Base-by-base conservation (phyloP, 1,139 yeast species). In the Saccharomycopsis hybrid region DNA sequence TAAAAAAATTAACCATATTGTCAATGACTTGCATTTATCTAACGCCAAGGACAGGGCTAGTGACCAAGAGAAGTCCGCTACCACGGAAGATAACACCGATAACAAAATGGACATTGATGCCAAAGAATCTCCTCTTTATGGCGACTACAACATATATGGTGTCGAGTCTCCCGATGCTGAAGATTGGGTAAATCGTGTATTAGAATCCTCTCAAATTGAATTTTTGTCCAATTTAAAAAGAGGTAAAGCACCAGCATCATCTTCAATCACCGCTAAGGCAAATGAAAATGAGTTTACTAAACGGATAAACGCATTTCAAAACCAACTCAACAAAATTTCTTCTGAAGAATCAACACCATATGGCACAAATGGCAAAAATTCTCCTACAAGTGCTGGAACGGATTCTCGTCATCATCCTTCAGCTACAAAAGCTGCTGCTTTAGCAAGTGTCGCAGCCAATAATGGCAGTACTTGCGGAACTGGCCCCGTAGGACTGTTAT, bases 71-170 rank as follows among this genome's bases (percentile, higher is more conserved):
- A 27, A 25, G 9, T 18, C 18, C 18, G 18, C 18, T 18, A 31
- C 35, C 7, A 31, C 35, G 11, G 35, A 31, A 31, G 11, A 31
- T 11, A 11, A 31, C 11, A 11, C 35, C 11, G 35, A 7, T 31
- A 11, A 31, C 35, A 31, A 38, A 13, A 45, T 45, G 52, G 43
- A 49, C 18, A 25, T 45, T 31, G 50, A 43, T 28, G 24, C 46
- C 9, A 46, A 46, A 29, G 41, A 33, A 13, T 39, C 49, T 11
- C 41, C 49, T 7, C n/a, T 32, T 29, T 52, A 52, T 36, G 55
- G 55, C 7, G 51, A 53, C 35, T 53, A 53, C 37, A 47, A 51
- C 39, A 51, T 53, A 5, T 53, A 53, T 44, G 56, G 56, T 11
- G 40, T 47, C 18, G 56, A 52, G 38, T 40, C 50, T 7, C 52